These are phyloP conservation scores for Candida argentea DNA, from an alignment of 805 yeast species.

Conservation along the genomic window DNA sequence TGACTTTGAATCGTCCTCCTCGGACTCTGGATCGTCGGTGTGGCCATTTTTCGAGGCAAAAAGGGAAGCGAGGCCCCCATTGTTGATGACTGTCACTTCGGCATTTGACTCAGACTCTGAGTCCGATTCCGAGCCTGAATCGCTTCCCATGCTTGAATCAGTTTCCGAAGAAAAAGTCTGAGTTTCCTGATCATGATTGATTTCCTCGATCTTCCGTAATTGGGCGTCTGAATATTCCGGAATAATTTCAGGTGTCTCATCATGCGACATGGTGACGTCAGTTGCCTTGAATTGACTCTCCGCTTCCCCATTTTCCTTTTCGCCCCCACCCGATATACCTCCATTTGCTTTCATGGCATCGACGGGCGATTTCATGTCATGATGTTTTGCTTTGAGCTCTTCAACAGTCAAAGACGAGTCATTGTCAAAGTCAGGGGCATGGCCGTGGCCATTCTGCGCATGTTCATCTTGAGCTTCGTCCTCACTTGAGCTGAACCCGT, in stretches of 20 bases:
- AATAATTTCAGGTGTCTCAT: conserved; percentile 4
- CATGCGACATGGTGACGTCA: conserved; percentile 12
- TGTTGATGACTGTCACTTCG: no score
- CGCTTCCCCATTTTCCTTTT: no score
- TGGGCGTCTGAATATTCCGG: conserved; percentile 25
- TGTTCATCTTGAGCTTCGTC: conserved; percentile 11
- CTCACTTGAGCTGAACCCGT: conserved; percentile 7
- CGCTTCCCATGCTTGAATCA: no score
- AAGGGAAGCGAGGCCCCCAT: conserved; percentile 4
- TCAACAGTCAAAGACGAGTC: conserved; percentile 47
- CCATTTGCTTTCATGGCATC: conserved; percentile 6
- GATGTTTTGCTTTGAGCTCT: conserved; percentile 47
- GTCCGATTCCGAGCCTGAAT: no score
- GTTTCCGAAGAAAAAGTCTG: no score
- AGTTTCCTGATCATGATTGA: conserved; percentile 5
- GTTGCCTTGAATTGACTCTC: conserved; percentile 7
- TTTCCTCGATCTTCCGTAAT: conserved; percentile 16
- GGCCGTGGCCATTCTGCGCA: no score
- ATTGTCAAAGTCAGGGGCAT: no score
- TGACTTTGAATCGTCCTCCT: conserved; percentile 9
- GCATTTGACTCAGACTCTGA: conserved; percentile 4
- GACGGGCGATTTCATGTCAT: conserved; percentile 25
- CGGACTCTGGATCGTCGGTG: conserved; percentile 11
- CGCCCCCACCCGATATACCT: conserved; percentile 9
- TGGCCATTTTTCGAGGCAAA: no score